Percentiles rank a stretch among this genome's conserved stretches.
These are phyloP conservation scores for Wickerhamiella kurtzmanii DNA, from an alignment of 805 yeast genomes.

Conservation along the genomic window DNA sequence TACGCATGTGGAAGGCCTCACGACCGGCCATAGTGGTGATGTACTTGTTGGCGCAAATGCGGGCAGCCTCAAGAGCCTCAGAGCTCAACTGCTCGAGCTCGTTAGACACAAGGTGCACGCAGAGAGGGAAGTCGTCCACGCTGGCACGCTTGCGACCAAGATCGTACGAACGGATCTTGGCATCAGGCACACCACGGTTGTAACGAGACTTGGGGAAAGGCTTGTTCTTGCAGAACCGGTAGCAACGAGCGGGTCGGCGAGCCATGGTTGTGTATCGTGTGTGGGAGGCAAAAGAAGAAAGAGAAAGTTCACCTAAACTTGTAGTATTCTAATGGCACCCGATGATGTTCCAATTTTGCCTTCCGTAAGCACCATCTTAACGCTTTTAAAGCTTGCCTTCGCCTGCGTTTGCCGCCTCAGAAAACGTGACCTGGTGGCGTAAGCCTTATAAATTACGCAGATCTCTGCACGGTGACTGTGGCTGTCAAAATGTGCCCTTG, in stretches of 20 bases:
- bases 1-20: slow-evolving; percentile 99
- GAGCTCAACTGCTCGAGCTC: slow-evolving; percentile 98
- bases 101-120: slow-evolving; percentile 98
- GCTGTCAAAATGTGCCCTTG: not conserved
- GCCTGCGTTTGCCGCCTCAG: not conserved
- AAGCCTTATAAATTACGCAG: not conserved
- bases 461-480: not conserved
- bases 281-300: not conserved
- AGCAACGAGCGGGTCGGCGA: slow-evolving; percentile 99
- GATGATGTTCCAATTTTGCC: not conserved
- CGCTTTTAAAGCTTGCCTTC: not conserved
- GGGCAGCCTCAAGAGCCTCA: slow-evolving; percentile 99
- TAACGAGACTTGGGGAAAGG: slow-evolving; percentile 99
- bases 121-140: slow-evolving; percentile 98
- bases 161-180: slow-evolving; percentile 98
- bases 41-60: slow-evolving; percentile 99
- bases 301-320: not conserved
- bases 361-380: not conserved
- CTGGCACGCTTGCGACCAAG: slow-evolving; percentile 99
- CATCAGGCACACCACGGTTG: slow-evolving; percentile 99
- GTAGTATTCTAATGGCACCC: not conserved
- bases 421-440: not conserved
- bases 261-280: slow-evolving; percentile 54
- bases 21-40: slow-evolving; percentile 96
- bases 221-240: slow-evolving; percentile 99